phyloP scores from a whole-genome alignment of 352 stramenopile genomes.

The Globisporangium ultimum region DNA sequence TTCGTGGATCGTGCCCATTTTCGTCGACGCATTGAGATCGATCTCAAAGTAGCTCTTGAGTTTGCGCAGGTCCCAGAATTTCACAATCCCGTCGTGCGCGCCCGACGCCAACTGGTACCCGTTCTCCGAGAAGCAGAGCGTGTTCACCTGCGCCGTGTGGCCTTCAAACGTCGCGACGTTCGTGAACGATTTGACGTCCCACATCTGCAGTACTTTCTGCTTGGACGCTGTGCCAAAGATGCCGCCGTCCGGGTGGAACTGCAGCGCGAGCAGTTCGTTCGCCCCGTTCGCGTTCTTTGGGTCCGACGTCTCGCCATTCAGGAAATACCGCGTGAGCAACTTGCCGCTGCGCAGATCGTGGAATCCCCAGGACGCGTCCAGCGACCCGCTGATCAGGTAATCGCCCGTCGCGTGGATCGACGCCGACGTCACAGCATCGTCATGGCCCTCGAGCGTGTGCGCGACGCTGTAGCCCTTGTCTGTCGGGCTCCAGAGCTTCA shows the following conservation, averaged over 20 bases:
- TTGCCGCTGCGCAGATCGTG: slow-evolving; percentile 69
- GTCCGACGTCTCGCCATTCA: slow-evolving; percentile 38
- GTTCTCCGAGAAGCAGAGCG: slow-evolving; percentile 93
- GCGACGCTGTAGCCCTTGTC: slow-evolving; percentile 44
- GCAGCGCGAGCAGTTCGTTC: slow-evolving; percentile 39
- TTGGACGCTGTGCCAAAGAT: slow-evolving; percentile 83
- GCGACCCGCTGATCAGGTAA: slow-evolving; percentile 72
- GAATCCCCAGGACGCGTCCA: slow-evolving; percentile 84
- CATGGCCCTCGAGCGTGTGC: slow-evolving; percentile 59
- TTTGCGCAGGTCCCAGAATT: slow-evolving; percentile 94
- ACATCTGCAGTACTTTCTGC: slow-evolving; percentile 86
- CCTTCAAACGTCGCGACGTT: slow-evolving; percentile 88
- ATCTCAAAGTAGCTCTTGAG: slow-evolving; percentile 74
- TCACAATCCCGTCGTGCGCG: slow-evolving; percentile 72
- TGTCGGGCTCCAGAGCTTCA: slow-evolving; percentile 70
- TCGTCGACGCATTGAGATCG: slow-evolving; percentile 38
- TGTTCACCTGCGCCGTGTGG: slow-evolving; percentile 61
- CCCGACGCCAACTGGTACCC: slow-evolving; percentile 92
- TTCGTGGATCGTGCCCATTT: slow-evolving; percentile 41
- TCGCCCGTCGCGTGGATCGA: slow-evolving; percentile 83
- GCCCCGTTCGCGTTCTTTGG: slow-evolving; percentile 19
- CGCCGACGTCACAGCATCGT: slow-evolving; percentile 51
- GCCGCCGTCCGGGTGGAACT: slow-evolving; percentile 94
- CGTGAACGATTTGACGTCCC: slow-evolving; percentile 87
- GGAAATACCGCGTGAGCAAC: slow-evolving; percentile 39